A percentile compares a stretch with the other conserved stretches of the same genome.
phyloP scores from a whole-genome alignment of 1,284 basidiomycete species.

The Fistulina hepatica region DNA sequence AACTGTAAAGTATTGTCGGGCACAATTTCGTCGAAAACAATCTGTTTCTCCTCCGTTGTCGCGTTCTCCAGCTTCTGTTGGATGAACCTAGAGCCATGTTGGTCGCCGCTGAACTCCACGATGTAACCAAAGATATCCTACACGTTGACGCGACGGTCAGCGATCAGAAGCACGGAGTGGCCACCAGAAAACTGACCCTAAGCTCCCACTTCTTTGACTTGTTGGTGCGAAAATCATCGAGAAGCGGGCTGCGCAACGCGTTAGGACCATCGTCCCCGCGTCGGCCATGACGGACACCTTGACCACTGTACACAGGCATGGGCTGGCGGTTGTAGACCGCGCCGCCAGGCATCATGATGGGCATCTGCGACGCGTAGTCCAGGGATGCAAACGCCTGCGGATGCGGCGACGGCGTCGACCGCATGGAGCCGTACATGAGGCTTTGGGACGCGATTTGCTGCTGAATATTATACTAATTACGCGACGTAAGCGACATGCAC shows the following conservation, averaged over 20 bases:
- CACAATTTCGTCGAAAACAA: constrained; percentile 86
- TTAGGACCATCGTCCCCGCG: constrained; percentile 28
- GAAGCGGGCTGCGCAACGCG: constrained; percentile 50
- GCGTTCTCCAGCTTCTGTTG: constrained; percentile 77
- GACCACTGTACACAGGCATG: constrained; percentile 32
- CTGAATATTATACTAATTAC: constrained; percentile 42
- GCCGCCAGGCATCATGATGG: constrained; percentile 35
- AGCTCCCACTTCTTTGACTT: constrained; percentile 76
- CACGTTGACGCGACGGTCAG: constrained; percentile 10
- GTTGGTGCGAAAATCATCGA: constrained; percentile 82
- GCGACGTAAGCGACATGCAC: too few species aligned
- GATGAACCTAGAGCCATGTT: constrained; percentile 87
- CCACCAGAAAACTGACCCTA: constrained; percentile 34
- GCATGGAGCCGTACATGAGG: constrained; percentile 31
- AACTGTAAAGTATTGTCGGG: constrained; percentile 68
- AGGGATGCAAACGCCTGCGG: constrained; percentile 31
- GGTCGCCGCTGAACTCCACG: constrained; percentile 91
- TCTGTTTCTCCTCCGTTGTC: constrained; percentile 65
- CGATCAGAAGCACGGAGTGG: constrained; percentile 4
- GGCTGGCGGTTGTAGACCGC: constrained; percentile 32
- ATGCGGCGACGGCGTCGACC: constrained; percentile 31
- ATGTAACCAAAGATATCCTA: constrained; percentile 83
- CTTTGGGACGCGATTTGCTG: constrained; percentile 36
- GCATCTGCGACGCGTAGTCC: constrained; percentile 40
- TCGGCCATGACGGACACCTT: constrained; percentile 29